Percentiles rank a stretch among this genome's conserved stretches.
These are phyloP conservation scores for Bocquillonia castaneifolia DNA, from an alignment of 441 rosid species.

Conservation along the genomic window DNA sequence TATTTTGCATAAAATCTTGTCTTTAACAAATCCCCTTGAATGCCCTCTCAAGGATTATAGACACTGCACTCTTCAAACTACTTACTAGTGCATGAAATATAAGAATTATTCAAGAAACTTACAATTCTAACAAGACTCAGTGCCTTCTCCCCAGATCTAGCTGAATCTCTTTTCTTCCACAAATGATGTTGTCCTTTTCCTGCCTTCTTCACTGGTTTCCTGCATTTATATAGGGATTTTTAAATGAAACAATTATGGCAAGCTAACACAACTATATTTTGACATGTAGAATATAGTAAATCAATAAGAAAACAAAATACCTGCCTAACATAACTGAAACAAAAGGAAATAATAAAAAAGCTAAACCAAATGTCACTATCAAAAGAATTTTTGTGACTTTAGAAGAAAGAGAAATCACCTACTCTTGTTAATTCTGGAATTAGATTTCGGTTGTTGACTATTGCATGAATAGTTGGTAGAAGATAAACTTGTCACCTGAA, in stretches of 20 bases:
- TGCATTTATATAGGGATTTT: constrained; percentile 19
- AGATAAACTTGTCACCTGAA: constrained; percentile 23
- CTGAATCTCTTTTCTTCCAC: constrained; percentile 80
- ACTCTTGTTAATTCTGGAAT: constrained; percentile 31
- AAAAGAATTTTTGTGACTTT: background rate
- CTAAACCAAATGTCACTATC: background rate
- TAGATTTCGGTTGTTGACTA: constrained; percentile 19
- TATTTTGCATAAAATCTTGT: background rate
- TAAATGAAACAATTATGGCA: constrained; percentile 8
- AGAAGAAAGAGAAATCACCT: constrained; percentile 30
- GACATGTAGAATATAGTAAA: background rate
- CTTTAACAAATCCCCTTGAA: background rate
- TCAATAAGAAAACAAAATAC: background rate
- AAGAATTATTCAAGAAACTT: constrained; percentile 17
- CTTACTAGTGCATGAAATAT: background rate
- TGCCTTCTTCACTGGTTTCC: constrained; percentile 37
- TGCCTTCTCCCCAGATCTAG: constrained; percentile 74
- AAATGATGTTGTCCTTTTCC: constrained; percentile 54
- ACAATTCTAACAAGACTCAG: constrained; percentile 60
- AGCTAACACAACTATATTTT: background rate
- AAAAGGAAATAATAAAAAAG: background rate
- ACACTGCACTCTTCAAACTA: background rate
- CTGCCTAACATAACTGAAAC: no score
- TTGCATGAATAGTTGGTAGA: constrained; percentile 31
- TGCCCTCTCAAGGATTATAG: background rate